Percentiles rank a stretch among this genome's conserved stretches.
phyloP scores from a whole-genome alignment of 2,329 filamentous ascomycete genomes.

The Colletotrichum sojae region DNA sequence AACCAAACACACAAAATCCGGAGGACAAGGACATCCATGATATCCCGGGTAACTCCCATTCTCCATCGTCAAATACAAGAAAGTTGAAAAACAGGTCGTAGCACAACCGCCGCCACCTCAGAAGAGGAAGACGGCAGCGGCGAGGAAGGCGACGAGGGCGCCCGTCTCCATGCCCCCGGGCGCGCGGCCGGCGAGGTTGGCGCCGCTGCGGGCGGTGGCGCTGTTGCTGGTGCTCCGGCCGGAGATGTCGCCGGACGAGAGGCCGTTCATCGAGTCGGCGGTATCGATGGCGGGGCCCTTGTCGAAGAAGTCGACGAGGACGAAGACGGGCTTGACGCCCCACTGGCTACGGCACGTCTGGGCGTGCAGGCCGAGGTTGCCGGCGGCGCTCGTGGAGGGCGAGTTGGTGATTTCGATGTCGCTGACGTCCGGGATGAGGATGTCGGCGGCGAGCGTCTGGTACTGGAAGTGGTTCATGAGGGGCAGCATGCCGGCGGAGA shows the following conservation, averaged over 20 bases:
- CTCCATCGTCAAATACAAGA: background rate
- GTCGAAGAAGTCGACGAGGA: constrained; percentile 86
- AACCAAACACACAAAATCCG: background rate
- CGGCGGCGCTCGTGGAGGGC: constrained; percentile 64
- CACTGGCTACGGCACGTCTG: constrained; percentile 70
- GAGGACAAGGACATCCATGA: background rate
- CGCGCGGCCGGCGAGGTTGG: constrained; percentile 33
- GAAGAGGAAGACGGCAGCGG: constrained; percentile 56
- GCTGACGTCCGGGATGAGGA: constrained; percentile 73
- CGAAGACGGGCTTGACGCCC: constrained; percentile 76
- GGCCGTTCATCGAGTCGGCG: constrained; percentile 77
- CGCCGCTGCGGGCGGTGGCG: constrained; percentile 39
- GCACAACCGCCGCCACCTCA: constrained; percentile 41
- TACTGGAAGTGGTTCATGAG: constrained; percentile 88
- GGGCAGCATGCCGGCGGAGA: constrained; percentile 73
- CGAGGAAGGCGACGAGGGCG: constrained; percentile 61
- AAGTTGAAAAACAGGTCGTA: background rate
- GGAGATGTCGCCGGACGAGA: constrained; percentile 52
- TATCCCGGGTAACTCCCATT: background rate
- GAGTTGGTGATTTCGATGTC: constrained; percentile 77
- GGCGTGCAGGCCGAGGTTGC: constrained; percentile 69
- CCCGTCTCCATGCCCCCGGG: constrained; percentile 49
- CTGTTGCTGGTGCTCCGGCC: constrained; percentile 51
- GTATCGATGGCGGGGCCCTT: constrained; percentile 78
- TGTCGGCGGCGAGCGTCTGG: constrained; percentile 64